Conservation (phyloP, 2,329 filamentous ascomycete species). For the Xylariaceae sp. region DNA sequence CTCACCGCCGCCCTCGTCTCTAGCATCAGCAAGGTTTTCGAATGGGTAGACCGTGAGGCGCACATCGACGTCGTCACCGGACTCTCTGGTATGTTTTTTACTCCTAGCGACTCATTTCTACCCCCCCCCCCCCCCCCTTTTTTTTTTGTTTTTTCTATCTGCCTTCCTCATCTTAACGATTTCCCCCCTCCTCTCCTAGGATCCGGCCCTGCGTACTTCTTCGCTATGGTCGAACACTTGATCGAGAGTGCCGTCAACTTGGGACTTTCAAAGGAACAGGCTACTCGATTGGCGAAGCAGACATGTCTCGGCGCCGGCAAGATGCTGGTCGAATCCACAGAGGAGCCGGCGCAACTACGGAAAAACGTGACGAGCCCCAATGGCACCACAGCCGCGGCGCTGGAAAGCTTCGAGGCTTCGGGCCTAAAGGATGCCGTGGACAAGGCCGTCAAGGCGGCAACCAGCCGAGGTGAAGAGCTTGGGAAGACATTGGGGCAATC, state of each 20-base stretch:
- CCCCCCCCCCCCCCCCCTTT: too few species aligned
- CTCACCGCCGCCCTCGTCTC: slow-evolving; percentile 39
- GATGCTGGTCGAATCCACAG: slow-evolving; percentile 44
- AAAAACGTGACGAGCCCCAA: slow-evolving; percentile 50
- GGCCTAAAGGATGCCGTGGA: slow-evolving; percentile 40
- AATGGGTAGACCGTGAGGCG: slow-evolving; percentile 47
- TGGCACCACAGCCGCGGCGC: slow-evolving; percentile 45
- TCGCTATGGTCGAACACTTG: slow-evolving; percentile 48
- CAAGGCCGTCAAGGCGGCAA: slow-evolving; percentile 43
- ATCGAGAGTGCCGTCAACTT: slow-evolving; percentile 40
- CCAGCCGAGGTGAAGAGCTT: slow-evolving; percentile 38
- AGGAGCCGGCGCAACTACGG: slow-evolving; percentile 42
- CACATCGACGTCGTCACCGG: slow-evolving; percentile 47
- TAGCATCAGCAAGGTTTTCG: slow-evolving; percentile 43
- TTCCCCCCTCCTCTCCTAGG: slow-evolving; percentile 29
- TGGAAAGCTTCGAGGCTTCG: slow-evolving; percentile 43
- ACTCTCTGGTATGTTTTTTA: slow-evolving; percentile 37
- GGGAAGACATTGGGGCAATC: slow-evolving; percentile 33
- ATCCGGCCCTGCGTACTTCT: slow-evolving; percentile 49
- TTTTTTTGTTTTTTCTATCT: too few species aligned
- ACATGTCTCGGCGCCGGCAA: slow-evolving; percentile 47
- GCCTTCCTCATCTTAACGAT: slow-evolving; percentile 5
- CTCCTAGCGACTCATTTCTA: too few species aligned
- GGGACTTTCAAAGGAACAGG: slow-evolving; percentile 43
- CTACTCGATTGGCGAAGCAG: slow-evolving; percentile 45